phyloP scores from a whole-genome alignment of 176 grass and related monocot species.

The Avena sativa region DNA sequence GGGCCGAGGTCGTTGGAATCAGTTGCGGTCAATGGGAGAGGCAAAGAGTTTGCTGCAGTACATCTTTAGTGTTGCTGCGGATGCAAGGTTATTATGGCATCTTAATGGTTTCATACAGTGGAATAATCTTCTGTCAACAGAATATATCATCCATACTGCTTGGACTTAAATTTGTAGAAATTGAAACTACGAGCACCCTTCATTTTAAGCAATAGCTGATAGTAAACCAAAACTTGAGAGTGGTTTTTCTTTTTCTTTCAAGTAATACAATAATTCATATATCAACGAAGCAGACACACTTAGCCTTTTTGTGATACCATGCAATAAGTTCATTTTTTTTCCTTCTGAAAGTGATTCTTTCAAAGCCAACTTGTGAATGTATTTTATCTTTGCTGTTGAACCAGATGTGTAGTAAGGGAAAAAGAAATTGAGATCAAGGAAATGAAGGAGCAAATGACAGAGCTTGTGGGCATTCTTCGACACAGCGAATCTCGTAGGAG shows the following conservation, averaged over 20 bases:
- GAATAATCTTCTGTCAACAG: neutral
- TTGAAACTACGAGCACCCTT: constrained; percentile 23
- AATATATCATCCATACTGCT: constrained; percentile 15
- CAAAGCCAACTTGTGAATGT: neutral
- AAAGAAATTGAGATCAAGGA: constrained; percentile 88
- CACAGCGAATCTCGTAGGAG: constrained; percentile 82
- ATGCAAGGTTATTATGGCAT: constrained; percentile 70
- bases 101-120: constrained; percentile 25
- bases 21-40: constrained; percentile 86
- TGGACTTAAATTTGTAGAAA: constrained; percentile 9
- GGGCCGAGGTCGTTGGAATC: constrained; percentile 86
- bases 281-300: neutral
- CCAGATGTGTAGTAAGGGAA: constrained; percentile 83
- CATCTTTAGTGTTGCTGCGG: constrained; percentile 75
- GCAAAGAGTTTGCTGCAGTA: constrained; percentile 97
- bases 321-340: neutral
- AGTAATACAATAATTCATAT: neutral
- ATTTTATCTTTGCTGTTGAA: constrained; percentile 32
- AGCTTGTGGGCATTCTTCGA: constrained; percentile 82
- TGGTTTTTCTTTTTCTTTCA: neutral
- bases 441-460: constrained; percentile 94
- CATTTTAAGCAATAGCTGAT: neutral
- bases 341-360: constrained; percentile 18
- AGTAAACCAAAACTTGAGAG: constrained; percentile 7
- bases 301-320: neutral